Conservation (phyloP, 805 yeast genomes). For the Saturnispora serradocipensis region DNA sequence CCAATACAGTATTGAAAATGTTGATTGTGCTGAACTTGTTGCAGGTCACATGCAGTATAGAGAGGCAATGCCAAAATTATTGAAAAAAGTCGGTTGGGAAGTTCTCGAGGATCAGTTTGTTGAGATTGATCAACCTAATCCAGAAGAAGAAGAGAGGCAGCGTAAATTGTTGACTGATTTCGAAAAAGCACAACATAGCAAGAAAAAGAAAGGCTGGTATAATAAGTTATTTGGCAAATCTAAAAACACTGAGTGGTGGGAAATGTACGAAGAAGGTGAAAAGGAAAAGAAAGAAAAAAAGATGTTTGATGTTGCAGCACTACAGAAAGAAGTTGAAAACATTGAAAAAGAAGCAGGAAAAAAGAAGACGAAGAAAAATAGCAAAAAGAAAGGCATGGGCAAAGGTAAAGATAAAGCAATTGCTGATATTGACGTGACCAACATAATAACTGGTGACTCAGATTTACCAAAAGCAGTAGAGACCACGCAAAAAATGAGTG, state of each 20-base stretch:
- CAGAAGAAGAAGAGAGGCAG: conserved; percentile 76
- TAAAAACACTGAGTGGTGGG: conserved; percentile 47
- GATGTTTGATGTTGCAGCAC: conserved; percentile 9
- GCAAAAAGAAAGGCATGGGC: conserved; percentile 13
- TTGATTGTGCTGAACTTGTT: conserved; percentile 77
- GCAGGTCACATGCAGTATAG: conserved; percentile 98
- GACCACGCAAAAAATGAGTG: neutral
- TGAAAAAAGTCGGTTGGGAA: conserved; percentile 64
- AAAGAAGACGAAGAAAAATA: conserved; percentile 10
- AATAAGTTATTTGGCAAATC: conserved; percentile 33
- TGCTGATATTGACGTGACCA: conserved; percentile 6
- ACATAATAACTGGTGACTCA: neutral
- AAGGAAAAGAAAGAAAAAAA: conserved; percentile 23
- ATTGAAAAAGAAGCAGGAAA: conserved; percentile 7
- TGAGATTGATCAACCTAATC: conserved; percentile 94
- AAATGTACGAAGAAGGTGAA: conserved; percentile 35
- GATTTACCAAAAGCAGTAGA: neutral
- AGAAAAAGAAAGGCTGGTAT: conserved; percentile 36
- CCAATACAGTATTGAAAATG: conserved; percentile 51
- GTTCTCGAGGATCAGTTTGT: conserved; percentile 84
- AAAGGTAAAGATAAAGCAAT: conserved; percentile 23
- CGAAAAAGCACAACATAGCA: conserved; percentile 32
- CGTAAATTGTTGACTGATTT: conserved; percentile 75
- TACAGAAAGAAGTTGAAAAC: conserved; percentile 11
- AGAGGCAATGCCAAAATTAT: conserved; percentile 78